phyloP scores from a whole-genome alignment of 2,329 filamentous ascomycete species.

The Periconia sp. region DNA sequence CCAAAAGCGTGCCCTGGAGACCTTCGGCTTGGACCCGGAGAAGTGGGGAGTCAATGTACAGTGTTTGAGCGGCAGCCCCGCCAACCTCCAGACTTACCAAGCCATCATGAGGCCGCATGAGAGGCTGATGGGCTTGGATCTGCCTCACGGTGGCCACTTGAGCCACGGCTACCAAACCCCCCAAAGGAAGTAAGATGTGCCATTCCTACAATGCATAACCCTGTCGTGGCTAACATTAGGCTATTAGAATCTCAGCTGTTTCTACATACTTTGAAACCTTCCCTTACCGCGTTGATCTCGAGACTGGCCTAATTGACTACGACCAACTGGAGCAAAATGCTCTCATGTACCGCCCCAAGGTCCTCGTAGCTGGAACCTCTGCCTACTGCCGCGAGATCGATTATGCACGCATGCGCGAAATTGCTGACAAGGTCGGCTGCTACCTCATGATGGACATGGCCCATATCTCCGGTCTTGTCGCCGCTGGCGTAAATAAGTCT shows the following conservation, averaged over 20 bases:
- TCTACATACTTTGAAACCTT: slow-evolving; percentile 99
- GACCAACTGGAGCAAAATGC: slow-evolving; percentile 86
- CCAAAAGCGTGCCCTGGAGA: slow-evolving; percentile 84
- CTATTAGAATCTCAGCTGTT: slow-evolving; percentile 80
- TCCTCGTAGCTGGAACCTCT: slow-evolving; percentile 91
- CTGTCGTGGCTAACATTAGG: slow-evolving; percentile 14
- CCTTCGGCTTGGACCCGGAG: slow-evolving; percentile 79
- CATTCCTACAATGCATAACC: not conserved
- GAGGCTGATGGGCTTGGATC: slow-evolving; percentile 92
- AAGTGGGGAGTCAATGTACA: slow-evolving; percentile 98
- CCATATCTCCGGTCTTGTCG: slow-evolving; percentile 92
- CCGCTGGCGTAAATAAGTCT: slow-evolving; percentile 85
- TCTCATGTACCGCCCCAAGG: slow-evolving; percentile 87
- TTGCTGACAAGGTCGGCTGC: slow-evolving; percentile 86
- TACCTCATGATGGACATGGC: slow-evolving; percentile 97
- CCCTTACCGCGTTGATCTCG: slow-evolving; percentile 87
- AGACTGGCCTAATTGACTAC: slow-evolving; percentile 94
- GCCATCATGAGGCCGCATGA: slow-evolving; percentile 95
- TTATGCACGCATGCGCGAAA: slow-evolving; percentile 87
- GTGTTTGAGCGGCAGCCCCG: slow-evolving; percentile 80
- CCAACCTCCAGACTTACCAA: slow-evolving; percentile 98
- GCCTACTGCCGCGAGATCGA: slow-evolving; percentile 96
- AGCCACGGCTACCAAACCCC: slow-evolving; percentile 98
- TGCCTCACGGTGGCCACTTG: slow-evolving; percentile 92
- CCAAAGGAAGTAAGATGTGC: slow-evolving; percentile 71